Conservation (phyloP, 495 filamentous ascomycete genomes). For the Durotheca rogersii region DNA sequence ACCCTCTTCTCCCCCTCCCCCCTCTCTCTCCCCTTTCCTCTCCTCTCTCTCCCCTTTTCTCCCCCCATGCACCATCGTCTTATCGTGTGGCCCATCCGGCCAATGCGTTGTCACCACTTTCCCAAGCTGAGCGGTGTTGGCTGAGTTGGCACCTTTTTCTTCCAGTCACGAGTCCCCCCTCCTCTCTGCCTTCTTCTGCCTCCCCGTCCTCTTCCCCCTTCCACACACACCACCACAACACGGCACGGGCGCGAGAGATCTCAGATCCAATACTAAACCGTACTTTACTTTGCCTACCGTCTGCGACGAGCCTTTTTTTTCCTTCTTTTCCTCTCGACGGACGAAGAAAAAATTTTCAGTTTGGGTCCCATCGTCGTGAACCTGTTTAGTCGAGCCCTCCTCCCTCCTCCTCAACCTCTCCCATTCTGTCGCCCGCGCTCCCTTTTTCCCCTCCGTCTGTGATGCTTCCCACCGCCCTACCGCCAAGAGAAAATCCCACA, state of each 20-base stretch:
- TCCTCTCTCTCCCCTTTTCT: too few species aligned
- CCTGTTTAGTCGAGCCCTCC: neutral
- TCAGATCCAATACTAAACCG: too few species aligned
- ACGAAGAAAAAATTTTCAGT: conserved; percentile 4
- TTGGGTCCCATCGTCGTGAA: conserved; percentile 14
- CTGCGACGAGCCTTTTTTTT: too few species aligned
- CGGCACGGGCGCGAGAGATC: too few species aligned
- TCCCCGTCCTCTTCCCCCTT: too few species aligned
- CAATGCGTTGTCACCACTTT: conserved; percentile 25
- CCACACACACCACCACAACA: too few species aligned
- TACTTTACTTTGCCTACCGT: too few species aligned
- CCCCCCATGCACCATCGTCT: conserved; percentile 26
- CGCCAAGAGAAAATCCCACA: conserved; percentile 15
- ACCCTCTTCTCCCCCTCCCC: too few species aligned
- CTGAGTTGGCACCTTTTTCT: conserved; percentile 33
- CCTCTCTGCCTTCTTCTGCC: too few species aligned
- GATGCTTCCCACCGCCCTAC: conserved; percentile 7
- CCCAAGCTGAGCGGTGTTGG: conserved; percentile 12
- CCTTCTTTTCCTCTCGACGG: neutral
- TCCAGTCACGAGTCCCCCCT: conserved; percentile 31
- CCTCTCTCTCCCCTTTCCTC: too few species aligned
- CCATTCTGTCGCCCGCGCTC: too few species aligned
- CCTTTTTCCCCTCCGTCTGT: conserved; percentile 7
- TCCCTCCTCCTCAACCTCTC: neutral
- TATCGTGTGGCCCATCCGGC: conserved; percentile 24